Conservation (phyloP, 495 filamentous ascomycete genomes). For the Penicillium subrubescens region DNA sequence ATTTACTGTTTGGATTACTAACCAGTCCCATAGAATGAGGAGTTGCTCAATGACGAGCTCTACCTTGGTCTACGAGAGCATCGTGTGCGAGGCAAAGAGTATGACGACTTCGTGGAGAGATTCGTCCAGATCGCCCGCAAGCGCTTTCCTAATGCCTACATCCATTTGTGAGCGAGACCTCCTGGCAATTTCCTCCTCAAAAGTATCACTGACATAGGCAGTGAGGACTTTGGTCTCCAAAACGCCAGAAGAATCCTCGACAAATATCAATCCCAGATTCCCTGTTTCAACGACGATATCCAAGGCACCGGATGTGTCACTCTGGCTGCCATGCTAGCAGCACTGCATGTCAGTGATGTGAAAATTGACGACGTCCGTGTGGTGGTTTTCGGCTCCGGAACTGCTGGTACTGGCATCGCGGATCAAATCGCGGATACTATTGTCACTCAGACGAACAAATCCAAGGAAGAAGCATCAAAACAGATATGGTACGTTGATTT, state of each 20-base stretch:
- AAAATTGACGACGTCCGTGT: constrained; percentile 68
- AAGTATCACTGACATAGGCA: constrained; percentile 12
- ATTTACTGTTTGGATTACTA: constrained; percentile 8
- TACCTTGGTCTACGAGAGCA: constrained; percentile 75
- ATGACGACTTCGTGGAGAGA: constrained; percentile 75
- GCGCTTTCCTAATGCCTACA: constrained; percentile 76
- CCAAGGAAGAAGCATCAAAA: constrained; percentile 72
- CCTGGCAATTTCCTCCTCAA: too few species aligned
- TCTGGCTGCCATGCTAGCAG: constrained; percentile 76
- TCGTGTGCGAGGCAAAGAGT: constrained; percentile 69
- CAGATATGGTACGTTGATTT: constrained; percentile 71
- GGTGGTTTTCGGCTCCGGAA: constrained; percentile 78
- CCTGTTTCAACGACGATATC: constrained; percentile 92
- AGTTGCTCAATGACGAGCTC: constrained; percentile 74
- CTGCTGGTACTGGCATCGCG: constrained; percentile 84
- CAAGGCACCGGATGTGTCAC: constrained; percentile 91
- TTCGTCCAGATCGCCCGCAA: constrained; percentile 70
- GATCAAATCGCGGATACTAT: constrained; percentile 83
- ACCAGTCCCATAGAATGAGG: constrained; percentile 57
- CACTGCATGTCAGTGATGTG: constrained; percentile 65
- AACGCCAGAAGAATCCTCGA: constrained; percentile 73
- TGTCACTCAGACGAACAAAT: constrained; percentile 63
- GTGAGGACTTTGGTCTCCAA: constrained; percentile 60
- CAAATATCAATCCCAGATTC: constrained; percentile 66
- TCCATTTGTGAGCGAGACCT: constrained; percentile 71